These are phyloP conservation scores for Patellifolia procumbens DNA, from an alignment of 179 eudicot species.

Conservation along the genomic window DNA sequence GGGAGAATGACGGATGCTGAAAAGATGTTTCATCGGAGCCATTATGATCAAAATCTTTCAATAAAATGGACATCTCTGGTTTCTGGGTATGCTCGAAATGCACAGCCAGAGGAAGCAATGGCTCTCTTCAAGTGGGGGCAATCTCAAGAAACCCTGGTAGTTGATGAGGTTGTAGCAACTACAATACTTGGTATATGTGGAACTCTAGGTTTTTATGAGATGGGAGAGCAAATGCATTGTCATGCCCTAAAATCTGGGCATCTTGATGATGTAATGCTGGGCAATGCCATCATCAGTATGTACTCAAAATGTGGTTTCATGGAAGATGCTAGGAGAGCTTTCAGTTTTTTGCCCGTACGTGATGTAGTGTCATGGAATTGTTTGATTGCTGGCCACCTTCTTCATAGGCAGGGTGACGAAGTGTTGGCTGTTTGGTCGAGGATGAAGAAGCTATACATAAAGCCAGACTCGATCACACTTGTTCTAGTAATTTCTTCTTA, in stretches of 20 bases:
- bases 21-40: slow-evolving; percentile 44
- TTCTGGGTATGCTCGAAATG: slow-evolving; percentile 75
- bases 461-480: slow-evolving; percentile 62
- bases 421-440: slow-evolving; percentile 62
- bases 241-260: slow-evolving; percentile 52
- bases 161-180: slow-evolving; percentile 64
- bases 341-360: slow-evolving; percentile 45
- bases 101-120: slow-evolving; percentile 65
- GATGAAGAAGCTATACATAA: slow-evolving; percentile 44
- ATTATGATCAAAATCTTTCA: slow-evolving; percentile 27
- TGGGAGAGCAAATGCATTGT: slow-evolving; percentile 76
- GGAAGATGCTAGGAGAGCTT: slow-evolving; percentile 50
- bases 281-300: slow-evolving; percentile 69
- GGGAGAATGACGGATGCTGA: slow-evolving; percentile 73
- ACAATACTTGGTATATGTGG: slow-evolving; percentile 69
- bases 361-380: slow-evolving; percentile 83
- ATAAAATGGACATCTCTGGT: slow-evolving; percentile 61
- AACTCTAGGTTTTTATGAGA: slow-evolving; percentile 55
- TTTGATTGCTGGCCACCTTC: slow-evolving; percentile 67
- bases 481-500: slow-evolving; percentile 64
- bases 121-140: slow-evolving; percentile 46
- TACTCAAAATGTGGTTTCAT: slow-evolving; percentile 73
- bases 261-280: slow-evolving; percentile 50
- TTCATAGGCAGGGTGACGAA: slow-evolving; percentile 73
- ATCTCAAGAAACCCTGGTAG: slow-evolving; percentile 32